Conservation (phyloP, 2,329 filamentous ascomycete species). For the Cercospora janseana region DNA sequence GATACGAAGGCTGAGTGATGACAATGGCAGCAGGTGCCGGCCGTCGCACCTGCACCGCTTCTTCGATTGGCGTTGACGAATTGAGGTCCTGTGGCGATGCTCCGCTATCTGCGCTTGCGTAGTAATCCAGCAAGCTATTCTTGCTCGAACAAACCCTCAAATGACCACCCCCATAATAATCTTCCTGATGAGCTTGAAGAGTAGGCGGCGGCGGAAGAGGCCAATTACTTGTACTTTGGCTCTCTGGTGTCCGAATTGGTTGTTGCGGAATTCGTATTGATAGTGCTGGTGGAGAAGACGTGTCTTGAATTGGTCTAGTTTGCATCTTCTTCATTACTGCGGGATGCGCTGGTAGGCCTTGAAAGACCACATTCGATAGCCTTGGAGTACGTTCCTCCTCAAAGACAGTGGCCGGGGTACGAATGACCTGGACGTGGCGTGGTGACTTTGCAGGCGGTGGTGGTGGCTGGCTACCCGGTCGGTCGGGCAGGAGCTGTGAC, state of each 20-base stretch:
- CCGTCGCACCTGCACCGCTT: conserved; percentile 27
- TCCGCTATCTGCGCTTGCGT: conserved; percentile 33
- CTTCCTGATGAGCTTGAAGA: conserved; percentile 4
- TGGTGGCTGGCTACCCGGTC: conserved; percentile 25
- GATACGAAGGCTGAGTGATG: conserved; percentile 29
- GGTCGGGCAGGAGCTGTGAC: conserved; percentile 38
- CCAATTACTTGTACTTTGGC: conserved; percentile 9
- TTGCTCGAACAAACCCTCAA: conserved; percentile 19
- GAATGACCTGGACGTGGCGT: conserved; percentile 21
- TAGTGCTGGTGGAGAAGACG: conserved; percentile 9
- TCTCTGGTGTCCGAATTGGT: not conserved
- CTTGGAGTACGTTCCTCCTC: conserved; percentile 34
- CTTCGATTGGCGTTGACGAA: conserved; percentile 28
- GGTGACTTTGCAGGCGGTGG: conserved; percentile 20
- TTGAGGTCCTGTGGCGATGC: conserved; percentile 26
- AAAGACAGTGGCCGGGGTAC: conserved; percentile 35
- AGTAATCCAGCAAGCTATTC: conserved; percentile 33
- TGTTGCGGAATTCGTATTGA: conserved; percentile 19
- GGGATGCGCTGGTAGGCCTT: conserved; percentile 23
- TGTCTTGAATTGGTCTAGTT: not conserved
- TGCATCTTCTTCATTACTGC: conserved; percentile 11
- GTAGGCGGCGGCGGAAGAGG: conserved; percentile 14
- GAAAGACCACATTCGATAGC: conserved; percentile 17
- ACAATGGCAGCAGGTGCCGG: conserved; percentile 26
- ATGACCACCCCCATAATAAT: not conserved